Conservation (phyloP, 768 basidiomycete species). For the Russula olivacea region DNA sequence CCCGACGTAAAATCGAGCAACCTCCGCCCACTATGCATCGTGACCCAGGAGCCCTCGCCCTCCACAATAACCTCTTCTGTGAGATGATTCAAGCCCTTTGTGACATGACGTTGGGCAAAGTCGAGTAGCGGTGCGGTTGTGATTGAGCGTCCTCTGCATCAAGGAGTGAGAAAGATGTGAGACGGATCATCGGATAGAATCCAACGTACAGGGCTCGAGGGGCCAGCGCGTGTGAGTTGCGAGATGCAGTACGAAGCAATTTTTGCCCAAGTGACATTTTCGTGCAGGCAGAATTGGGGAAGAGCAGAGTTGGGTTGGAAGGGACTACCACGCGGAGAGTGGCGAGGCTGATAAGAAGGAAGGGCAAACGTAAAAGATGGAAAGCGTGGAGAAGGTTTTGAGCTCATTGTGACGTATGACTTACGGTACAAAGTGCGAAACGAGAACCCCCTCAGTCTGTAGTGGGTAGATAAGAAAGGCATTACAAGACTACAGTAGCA, state of each 20-base stretch:
- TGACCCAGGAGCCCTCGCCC: constrained; percentile 24
- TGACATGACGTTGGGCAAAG: constrained; percentile 21
- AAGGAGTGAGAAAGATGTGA: not conserved
- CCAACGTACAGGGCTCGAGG: not conserved
- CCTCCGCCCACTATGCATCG: constrained; percentile 18
- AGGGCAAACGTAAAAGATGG: not conserved
- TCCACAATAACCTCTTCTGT: constrained; percentile 19
- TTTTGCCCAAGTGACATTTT: constrained; percentile 9
- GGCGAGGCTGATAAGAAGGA: not conserved
- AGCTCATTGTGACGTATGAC: not conserved
- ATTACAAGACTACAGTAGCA: too few relatives aligned
- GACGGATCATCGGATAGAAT: not conserved
- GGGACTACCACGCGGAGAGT: not conserved
- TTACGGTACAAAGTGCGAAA: too few relatives aligned
- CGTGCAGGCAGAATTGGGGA: not conserved
- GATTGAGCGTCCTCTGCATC: constrained; percentile 12
- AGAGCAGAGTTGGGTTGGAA: too few relatives aligned
- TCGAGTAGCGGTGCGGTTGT: constrained; percentile 13
- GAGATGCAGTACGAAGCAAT: not conserved
- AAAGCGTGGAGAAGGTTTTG: not conserved
- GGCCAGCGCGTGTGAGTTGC: not conserved
- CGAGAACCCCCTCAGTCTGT: too few relatives aligned
- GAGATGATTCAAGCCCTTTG: constrained; percentile 14
- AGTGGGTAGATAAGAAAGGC: too few relatives aligned
- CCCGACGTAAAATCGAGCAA: constrained; percentile 25